A percentile compares a stretch with the other conserved stretches of the same genome.
phyloP scores from a whole-genome alignment of 2,329 filamentous ascomycete species.

The Penicillium hordei region DNA sequence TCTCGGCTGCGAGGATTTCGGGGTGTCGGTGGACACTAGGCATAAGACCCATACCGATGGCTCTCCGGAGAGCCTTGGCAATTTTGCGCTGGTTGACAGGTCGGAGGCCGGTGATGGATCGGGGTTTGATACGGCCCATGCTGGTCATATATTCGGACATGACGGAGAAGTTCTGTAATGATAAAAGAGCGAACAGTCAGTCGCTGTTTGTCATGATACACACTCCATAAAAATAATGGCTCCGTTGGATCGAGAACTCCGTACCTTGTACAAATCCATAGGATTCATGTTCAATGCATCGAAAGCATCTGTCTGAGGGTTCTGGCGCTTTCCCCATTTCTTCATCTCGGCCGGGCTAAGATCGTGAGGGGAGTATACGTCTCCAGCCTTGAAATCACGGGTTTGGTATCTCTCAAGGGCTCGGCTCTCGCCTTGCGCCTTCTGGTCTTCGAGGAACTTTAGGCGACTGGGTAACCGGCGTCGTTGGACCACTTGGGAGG shows the following conservation, averaged over 20 bases:
- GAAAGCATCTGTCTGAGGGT: constrained; percentile 67
- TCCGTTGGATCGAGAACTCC: constrained; percentile 17
- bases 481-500: constrained; percentile 22
- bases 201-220: not conserved
- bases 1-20: constrained; percentile 62
- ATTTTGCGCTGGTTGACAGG: constrained; percentile 90
- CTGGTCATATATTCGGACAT: constrained; percentile 84
- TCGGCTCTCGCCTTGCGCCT: constrained; percentile 38
- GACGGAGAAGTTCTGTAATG: constrained; percentile 78
- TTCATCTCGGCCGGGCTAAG: constrained; percentile 72
- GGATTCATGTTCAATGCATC: constrained; percentile 79
- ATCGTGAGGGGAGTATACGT: constrained; percentile 90
- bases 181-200: constrained; percentile 7
- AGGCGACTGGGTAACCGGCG: constrained; percentile 34
- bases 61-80: constrained; percentile 85
- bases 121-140: constrained; percentile 80
- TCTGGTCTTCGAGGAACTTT: constrained; percentile 39
- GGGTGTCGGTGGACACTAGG: constrained; percentile 89
- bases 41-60: constrained; percentile 86
- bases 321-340: constrained; percentile 68
- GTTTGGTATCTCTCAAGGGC: constrained; percentile 48
- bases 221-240: not conserved
- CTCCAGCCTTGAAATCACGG: constrained; percentile 72
- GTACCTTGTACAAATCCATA: constrained; percentile 80
- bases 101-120: constrained; percentile 72